A percentile compares a stretch with the other conserved stretches of the same genome.
Evolutionary conservation across 2,329 filamentous ascomycete species (phyloP).

Genomic region (Hymenoscyphus salicellus): DNA sequence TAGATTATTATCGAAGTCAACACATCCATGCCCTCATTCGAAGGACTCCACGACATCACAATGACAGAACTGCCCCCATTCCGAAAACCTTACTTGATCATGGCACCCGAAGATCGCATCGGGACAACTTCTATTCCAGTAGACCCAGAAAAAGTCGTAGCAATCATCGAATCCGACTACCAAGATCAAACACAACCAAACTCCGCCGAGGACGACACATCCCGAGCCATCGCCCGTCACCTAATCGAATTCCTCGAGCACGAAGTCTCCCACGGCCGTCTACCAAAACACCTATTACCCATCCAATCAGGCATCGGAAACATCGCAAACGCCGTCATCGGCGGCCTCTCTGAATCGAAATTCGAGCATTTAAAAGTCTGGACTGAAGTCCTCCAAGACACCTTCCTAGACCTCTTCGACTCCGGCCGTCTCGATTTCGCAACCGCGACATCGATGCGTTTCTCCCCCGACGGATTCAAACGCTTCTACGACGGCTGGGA

Average conservation of each 20-base stretch:
- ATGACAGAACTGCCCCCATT: slow-evolving; percentile 79
- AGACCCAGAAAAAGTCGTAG: slow-evolving; percentile 80
- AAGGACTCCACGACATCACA: slow-evolving; percentile 87
- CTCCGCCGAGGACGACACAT: slow-evolving; percentile 69
- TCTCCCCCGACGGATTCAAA: slow-evolving; percentile 86
- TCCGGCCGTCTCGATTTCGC: slow-evolving; percentile 84
- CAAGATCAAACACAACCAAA: slow-evolving; percentile 74
- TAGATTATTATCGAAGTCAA: slow-evolving; percentile 88
- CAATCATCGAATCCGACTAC: slow-evolving; percentile 81
- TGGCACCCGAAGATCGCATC: slow-evolving; percentile 81
- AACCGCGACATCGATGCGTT: slow-evolving; percentile 84
- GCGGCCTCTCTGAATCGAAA: slow-evolving; percentile 74
- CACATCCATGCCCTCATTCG: slow-evolving; percentile 78
- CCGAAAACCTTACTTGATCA: slow-evolving; percentile 83
- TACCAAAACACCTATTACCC: slow-evolving; percentile 73
- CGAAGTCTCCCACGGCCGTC: slow-evolving; percentile 73
- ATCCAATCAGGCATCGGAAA: slow-evolving; percentile 89
- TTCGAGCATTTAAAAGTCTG: slow-evolving; percentile 88
- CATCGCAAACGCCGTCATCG: slow-evolving; percentile 88
- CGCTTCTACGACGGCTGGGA: slow-evolving; percentile 89
- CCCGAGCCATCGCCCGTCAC: slow-evolving; percentile 70
- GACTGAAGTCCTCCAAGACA: slow-evolving; percentile 88
- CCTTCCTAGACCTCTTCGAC: slow-evolving; percentile 90
- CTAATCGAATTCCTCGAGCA: slow-evolving; percentile 84
- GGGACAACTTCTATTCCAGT: slow-evolving; percentile 78